Evolutionary conservation across 768 basidiomycete genomes (phyloP).

Genomic region (Tulasnella calospora): DNA sequence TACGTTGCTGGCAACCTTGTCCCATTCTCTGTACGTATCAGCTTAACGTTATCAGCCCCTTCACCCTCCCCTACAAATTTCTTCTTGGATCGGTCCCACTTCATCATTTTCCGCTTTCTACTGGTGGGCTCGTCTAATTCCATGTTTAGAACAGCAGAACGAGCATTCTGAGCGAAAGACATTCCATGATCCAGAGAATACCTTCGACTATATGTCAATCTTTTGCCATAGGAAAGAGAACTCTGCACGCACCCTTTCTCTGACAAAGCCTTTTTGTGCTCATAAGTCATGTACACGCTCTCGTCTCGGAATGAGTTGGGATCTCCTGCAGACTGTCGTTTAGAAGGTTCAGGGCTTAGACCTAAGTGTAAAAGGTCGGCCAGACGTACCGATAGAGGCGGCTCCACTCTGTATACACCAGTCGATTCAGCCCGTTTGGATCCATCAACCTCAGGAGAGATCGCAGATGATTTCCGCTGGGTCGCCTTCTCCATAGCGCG

Average conservation of each 20-base stretch:
- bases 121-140: slow-evolving; percentile 64
- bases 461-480: background rate
- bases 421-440: background rate
- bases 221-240: background rate
- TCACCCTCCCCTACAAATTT: slow-evolving; percentile 80
- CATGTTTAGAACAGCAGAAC: slow-evolving; percentile 74
- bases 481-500: slow-evolving; percentile 53
- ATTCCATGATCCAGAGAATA: slow-evolving; percentile 88
- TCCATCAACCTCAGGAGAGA: background rate
- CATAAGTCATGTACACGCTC: slow-evolving; percentile 88
- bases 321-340: slow-evolving; percentile 41
- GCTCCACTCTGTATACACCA: background rate
- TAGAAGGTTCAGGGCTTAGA: background rate
- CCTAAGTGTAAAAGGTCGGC: too few relatives aligned
- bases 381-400: background rate
- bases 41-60: slow-evolving; percentile 89
- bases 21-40: slow-evolving; percentile 90
- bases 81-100: slow-evolving; percentile 95
- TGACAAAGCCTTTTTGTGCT: slow-evolving; percentile 76
- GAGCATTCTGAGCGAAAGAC: slow-evolving; percentile 78
- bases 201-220: slow-evolving; percentile 39
- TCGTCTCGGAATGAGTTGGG: slow-evolving; percentile 57
- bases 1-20: slow-evolving; percentile 68
- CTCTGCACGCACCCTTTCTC: slow-evolving; percentile 72
- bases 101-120: slow-evolving; percentile 47